phyloP scores from a whole-genome alignment of 306 rosid genomes.

The Gillenia trifoliata region DNA sequence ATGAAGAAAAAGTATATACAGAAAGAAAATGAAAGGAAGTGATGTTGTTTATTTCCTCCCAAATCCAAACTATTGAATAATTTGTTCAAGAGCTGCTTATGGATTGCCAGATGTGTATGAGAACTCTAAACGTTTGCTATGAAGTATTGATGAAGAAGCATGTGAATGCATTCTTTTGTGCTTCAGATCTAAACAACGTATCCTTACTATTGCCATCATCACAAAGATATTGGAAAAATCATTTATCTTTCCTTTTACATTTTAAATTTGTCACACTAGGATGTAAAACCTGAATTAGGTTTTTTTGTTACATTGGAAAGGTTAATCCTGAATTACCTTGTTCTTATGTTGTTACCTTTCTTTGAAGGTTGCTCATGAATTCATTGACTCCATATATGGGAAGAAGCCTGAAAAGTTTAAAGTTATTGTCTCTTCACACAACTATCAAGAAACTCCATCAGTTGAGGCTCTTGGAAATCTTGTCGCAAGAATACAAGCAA shows the following conservation, averaged over 20 bases:
- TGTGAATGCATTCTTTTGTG: neutral
- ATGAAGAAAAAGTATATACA: neutral
- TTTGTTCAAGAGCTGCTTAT: neutral
- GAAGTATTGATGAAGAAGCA: neutral
- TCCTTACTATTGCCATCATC: neutral
- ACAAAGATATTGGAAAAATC: neutral
- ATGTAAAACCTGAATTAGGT: conserved; percentile 15
- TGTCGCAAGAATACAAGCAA: conserved; percentile 81
- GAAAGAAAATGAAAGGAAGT: neutral
- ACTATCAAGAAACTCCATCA: conserved; percentile 77
- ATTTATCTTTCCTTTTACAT: neutral
- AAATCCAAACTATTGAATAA: neutral
- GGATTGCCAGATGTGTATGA: neutral
- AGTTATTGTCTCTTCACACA: conserved; percentile 91
- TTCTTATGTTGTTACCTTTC: conserved; percentile 20
- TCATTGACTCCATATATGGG: conserved; percentile 58
- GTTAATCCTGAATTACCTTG: conserved; percentile 10
- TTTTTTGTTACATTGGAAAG: neutral
- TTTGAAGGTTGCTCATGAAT: conserved; percentile 73
- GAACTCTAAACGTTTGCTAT: neutral
- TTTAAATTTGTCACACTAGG: conserved; percentile 12
- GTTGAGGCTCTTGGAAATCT: conserved; percentile 86
- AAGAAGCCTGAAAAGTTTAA: conserved; percentile 53
- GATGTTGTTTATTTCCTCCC: neutral
- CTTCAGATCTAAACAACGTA: neutral